Conservation (phyloP, 2,329 filamentous ascomycete species). For the Aspergillus brunneoviolaceus region DNA sequence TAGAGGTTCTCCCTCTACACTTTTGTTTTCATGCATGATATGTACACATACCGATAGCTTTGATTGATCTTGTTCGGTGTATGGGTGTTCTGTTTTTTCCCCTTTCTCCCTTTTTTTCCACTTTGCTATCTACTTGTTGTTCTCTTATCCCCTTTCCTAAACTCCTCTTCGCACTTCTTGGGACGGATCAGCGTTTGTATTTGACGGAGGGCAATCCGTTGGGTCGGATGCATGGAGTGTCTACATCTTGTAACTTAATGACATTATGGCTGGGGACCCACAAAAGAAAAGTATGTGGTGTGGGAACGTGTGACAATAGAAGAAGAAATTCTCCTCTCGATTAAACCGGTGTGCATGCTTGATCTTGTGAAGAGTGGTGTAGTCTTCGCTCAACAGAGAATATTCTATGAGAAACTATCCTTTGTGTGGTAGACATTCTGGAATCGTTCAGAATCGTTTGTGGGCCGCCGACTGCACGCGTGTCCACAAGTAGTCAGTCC, state of each 20-base stretch:
- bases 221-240: conserved; percentile 30
- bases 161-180: conserved; percentile 25
- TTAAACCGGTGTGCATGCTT: conserved; percentile 14
- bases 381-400: not conserved
- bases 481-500: not conserved
- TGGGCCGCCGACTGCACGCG: not conserved
- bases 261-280: conserved; percentile 39
- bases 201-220: conserved; percentile 17
- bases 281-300: conserved; percentile 34
- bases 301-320: conserved; percentile 41
- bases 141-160: conserved; percentile 12
- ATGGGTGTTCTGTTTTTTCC: conserved; percentile 34
- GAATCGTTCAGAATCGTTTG: not conserved
- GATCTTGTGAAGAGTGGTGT: not conserved
- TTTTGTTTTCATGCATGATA: conserved; percentile 30
- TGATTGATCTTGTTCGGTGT: conserved; percentile 32
- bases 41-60: conserved; percentile 41
- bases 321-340: conserved; percentile 44
- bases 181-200: conserved; percentile 20
- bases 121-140: conserved; percentile 11
- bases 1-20: conserved; percentile 29
- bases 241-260: conserved; percentile 42
- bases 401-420: not conserved
- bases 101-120: conserved; percentile 21
- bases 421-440: not conserved